A percentile compares a stretch with the other conserved stretches of the same genome.
Evolutionary conservation across 2,329 filamentous ascomycete genomes (phyloP).

Genomic region (Arthrobotrys iridis): DNA sequence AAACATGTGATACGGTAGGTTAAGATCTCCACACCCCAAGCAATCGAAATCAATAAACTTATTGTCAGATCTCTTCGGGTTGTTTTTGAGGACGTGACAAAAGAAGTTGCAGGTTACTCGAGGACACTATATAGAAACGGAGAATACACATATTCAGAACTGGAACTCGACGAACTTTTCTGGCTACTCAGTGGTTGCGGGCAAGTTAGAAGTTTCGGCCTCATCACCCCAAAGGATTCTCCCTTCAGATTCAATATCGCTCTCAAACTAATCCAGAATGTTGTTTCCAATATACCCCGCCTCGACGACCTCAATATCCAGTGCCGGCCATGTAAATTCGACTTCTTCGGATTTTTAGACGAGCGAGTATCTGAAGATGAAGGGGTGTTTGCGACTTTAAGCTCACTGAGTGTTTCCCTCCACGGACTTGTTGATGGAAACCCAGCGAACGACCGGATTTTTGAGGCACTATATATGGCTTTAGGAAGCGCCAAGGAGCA

Average conservation of each 20-base stretch:
- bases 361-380: constrained; percentile 6
- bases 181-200: constrained; percentile 30
- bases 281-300: constrained; percentile 12
- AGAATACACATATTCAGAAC: constrained; percentile 31
- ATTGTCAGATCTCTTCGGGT: constrained; percentile 8
- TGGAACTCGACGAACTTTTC: constrained; percentile 26
- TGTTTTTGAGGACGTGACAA: constrained; percentile 33
- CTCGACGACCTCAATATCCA: constrained; percentile 8
- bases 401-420: constrained; percentile 1
- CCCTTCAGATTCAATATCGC: constrained; percentile 24
- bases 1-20: constrained; percentile 37
- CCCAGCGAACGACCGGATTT: constrained; percentile 11
- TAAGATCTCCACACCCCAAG: not conserved
- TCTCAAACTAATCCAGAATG: constrained; percentile 4
- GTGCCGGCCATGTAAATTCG: constrained; percentile 27
- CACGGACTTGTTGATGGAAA: constrained; percentile 17
- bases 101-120: not conserved
- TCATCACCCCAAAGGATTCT: constrained; percentile 23
- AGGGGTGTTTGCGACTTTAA: constrained; percentile 4
- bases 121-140: constrained; percentile 23
- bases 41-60: not conserved
- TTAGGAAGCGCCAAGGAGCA: constrained; percentile 10
- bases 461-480: constrained; percentile 29
- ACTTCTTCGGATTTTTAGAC: constrained; percentile 10
- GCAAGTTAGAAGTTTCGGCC: constrained; percentile 9